phyloP scores from a whole-genome alignment of 2,329 filamentous ascomycete genomes.

The Penicillium sp. region DNA sequence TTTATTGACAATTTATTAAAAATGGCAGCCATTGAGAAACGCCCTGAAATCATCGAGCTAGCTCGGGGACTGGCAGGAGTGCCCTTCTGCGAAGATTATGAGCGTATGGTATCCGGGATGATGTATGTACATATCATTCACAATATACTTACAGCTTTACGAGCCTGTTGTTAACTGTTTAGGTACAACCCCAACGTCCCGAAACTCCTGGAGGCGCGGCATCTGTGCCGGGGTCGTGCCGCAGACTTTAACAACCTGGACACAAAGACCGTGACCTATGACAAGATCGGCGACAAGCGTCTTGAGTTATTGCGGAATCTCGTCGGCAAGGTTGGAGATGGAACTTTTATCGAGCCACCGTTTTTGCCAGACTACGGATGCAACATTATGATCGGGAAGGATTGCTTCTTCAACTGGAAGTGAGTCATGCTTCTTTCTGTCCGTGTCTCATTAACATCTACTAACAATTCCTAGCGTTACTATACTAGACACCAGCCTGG shows the following conservation, averaged over 20 bases:
- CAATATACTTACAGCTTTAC: not conserved
- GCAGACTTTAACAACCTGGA: constrained; percentile 31
- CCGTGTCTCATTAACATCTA: not conserved
- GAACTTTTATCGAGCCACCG: constrained; percentile 32
- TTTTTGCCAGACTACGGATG: constrained; percentile 34
- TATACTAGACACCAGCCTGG: constrained; percentile 52
- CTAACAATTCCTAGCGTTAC: constrained; percentile 46
- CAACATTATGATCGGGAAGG: constrained; percentile 28
- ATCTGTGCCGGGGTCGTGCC: constrained; percentile 25
- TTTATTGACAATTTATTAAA: not conserved
- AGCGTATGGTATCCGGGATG: constrained; percentile 37
- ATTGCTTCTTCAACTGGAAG: constrained; percentile 35
- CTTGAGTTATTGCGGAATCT: constrained; percentile 26
- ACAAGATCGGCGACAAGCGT: constrained; percentile 24
- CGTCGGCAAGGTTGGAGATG: constrained; percentile 27
- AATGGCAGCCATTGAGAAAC: constrained; percentile 27
- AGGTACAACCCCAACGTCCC: constrained; percentile 32
- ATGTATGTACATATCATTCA: constrained; percentile 22
- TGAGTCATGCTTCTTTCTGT: constrained; percentile 6
- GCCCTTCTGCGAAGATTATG: constrained; percentile 34
- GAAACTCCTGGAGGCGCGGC: constrained; percentile 26
- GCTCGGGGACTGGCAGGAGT: constrained; percentile 24
- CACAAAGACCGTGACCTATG: constrained; percentile 23
- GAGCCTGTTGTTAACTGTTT: not conserved
- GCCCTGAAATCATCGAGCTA: constrained; percentile 30